Percentiles rank a stretch among this genome's conserved stretches.
Evolutionary conservation across 2,329 filamentous ascomycete species (phyloP).

Genomic region (Diplocarpon rosae): DNA sequence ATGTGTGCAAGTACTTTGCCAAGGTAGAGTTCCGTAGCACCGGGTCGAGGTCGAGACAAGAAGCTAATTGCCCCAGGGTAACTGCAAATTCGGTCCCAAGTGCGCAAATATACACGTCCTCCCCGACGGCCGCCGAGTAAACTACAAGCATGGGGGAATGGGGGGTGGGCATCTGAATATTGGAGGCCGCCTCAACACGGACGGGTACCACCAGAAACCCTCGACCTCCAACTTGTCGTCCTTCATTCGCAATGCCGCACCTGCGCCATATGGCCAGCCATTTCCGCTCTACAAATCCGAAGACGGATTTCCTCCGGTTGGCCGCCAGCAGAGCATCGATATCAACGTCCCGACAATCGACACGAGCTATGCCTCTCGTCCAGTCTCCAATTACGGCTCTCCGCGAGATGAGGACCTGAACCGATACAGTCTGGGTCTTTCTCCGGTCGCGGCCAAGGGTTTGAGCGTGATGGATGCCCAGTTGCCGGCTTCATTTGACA

Average conservation of each 20-base stretch:
- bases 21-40: conserved; percentile 56
- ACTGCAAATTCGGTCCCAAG: conserved; percentile 97
- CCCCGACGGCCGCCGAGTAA: conserved; percentile 85
- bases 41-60: conserved; percentile 23
- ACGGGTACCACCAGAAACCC: conserved; percentile 50
- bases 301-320: conserved; percentile 41
- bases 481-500: conserved; percentile 89
- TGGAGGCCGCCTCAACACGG: conserved; percentile 58
- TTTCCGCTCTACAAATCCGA: conserved; percentile 33
- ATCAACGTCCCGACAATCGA: conserved; percentile 38
- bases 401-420: conserved; percentile 58
- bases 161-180: conserved; percentile 47
- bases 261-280: conserved; percentile 30
- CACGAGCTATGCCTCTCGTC: conserved; percentile 39
- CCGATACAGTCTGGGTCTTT: conserved; percentile 61
- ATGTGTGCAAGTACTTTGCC: conserved; percentile 96
- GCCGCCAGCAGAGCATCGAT: conserved; percentile 41
- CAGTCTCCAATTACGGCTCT: conserved; percentile 62
- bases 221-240: conserved; percentile 67
- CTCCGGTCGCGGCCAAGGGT: conserved; percentile 58
- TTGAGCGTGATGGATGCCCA: conserved; percentile 91
- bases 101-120: conserved; percentile 95
- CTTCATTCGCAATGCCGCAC: conserved; percentile 48
- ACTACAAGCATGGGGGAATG: conserved; percentile 51
- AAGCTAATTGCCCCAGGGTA: conserved; percentile 51